Evolutionary conservation across 305 asterid genomes (phyloP).

Genomic region (Vinca major): DNA sequence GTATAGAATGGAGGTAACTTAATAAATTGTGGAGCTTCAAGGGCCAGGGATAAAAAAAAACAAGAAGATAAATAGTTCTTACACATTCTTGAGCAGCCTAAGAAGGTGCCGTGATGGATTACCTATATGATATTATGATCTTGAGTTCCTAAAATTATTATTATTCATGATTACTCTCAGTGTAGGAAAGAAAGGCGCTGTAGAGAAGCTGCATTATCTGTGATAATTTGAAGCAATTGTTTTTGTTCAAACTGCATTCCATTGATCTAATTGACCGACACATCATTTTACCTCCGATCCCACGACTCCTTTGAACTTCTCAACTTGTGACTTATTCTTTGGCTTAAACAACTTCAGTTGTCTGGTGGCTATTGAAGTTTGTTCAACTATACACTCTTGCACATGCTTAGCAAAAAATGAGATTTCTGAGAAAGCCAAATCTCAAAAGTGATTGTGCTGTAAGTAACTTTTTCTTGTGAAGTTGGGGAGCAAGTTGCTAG

Average conservation of each 20-base stretch:
- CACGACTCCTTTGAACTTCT: neutral
- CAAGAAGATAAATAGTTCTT: neutral
- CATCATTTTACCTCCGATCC: neutral
- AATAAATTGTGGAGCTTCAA: neutral
- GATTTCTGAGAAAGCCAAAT: neutral
- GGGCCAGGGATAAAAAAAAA: neutral
- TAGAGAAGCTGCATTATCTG: neutral
- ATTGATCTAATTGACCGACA: neutral
- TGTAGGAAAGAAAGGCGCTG: neutral
- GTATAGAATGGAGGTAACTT: neutral
- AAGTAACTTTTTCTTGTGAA: neutral
- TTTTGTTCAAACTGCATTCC: neutral
- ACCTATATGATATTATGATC: neutral
- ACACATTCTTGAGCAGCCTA: neutral
- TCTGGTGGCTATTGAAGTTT: neutral
- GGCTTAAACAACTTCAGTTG: neutral
- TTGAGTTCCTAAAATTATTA: neutral
- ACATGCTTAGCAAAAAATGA: neutral
- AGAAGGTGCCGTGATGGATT: neutral
- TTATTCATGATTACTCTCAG: neutral
- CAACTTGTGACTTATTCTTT: neutral
- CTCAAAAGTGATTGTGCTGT: neutral
- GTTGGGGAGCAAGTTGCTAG: neutral
- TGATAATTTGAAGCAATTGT: neutral
- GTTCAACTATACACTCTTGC: neutral